Conservation (phyloP, 2,329 filamentous ascomycete species). For the Scedosporium minutisporum region DNA sequence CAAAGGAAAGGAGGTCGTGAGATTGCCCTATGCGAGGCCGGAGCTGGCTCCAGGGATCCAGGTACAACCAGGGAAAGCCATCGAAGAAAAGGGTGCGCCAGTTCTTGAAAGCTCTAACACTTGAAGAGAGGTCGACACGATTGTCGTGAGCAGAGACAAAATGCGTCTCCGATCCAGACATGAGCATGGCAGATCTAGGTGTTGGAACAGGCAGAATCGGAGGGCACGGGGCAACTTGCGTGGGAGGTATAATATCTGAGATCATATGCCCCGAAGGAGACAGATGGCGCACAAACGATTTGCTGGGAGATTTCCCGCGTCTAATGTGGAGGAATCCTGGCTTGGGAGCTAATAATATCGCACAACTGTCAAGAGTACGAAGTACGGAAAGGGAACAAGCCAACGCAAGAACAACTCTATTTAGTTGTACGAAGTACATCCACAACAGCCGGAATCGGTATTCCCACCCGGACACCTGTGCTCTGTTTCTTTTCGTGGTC, state of each 20-base stretch:
- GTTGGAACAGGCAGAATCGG: neutral
- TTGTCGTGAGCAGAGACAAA: neutral
- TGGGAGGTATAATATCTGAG: neutral
- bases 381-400: neutral
- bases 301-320: neutral
- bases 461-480: neutral
- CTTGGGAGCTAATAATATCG: neutral
- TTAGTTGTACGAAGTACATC: neutral
- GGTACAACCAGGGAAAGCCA: neutral
- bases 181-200: neutral
- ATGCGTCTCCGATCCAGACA: neutral
- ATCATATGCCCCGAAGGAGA: neutral
- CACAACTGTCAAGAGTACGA: neutral
- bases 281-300: constrained; percentile 1
- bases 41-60: neutral
- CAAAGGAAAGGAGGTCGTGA: neutral
- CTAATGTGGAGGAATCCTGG: neutral
- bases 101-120: neutral
- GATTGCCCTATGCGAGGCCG: neutral
- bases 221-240: neutral
- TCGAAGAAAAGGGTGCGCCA: neutral
- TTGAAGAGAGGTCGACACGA: neutral
- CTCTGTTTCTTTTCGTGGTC: neutral
- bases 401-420: neutral
- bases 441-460: neutral